Percentiles rank a stretch among this genome's conserved stretches.
These are phyloP conservation scores for Colletotrichum agaves DNA, from an alignment of 2,329 filamentous ascomycete species.

Conservation along the genomic window DNA sequence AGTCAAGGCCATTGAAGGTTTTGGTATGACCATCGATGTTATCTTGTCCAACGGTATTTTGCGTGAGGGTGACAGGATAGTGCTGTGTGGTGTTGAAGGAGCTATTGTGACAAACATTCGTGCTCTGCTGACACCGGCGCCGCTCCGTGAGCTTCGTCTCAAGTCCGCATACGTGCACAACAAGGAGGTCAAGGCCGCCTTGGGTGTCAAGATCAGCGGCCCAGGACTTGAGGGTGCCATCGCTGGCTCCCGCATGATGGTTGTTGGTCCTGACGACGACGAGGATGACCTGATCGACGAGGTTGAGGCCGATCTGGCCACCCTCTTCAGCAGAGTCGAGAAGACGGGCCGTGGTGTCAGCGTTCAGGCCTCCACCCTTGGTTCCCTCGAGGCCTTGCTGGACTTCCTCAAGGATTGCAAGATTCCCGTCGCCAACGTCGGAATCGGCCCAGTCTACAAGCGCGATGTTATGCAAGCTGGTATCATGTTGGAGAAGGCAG, in stretches of 20 bases:
- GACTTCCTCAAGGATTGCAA: conserved; percentile 97
- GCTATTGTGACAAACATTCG: conserved; percentile 95
- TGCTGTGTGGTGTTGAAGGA: conserved; percentile 96
- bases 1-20: conserved; percentile 98
- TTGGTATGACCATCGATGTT: conserved; percentile 98
- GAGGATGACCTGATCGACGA: conserved; percentile 97
- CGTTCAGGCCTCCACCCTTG: conserved; percentile 96
- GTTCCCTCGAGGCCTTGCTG: conserved; percentile 93
- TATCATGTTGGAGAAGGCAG: conserved; percentile 95
- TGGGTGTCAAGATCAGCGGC: conserved; percentile 98
- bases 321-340: conserved; percentile 89
- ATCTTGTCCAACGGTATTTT: conserved; percentile 96
- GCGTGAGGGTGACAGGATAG: conserved; percentile 91
- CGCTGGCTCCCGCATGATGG: conserved; percentile 92
- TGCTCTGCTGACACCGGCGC: conserved; percentile 91
- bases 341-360: conserved; percentile 94
- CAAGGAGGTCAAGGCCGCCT: conserved; percentile 97
- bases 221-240: conserved; percentile 96
- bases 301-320: conserved; percentile 93
- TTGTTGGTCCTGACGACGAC: conserved; percentile 94
- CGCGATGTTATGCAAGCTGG: conserved; percentile 96
- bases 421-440: conserved; percentile 97
- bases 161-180: conserved; percentile 98
- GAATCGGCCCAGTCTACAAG: conserved; percentile 97
- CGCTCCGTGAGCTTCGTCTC: conserved; percentile 91